Evolutionary conservation across 306 rosid species (phyloP).

Genomic region (Leucaena leucocephala): DNA sequence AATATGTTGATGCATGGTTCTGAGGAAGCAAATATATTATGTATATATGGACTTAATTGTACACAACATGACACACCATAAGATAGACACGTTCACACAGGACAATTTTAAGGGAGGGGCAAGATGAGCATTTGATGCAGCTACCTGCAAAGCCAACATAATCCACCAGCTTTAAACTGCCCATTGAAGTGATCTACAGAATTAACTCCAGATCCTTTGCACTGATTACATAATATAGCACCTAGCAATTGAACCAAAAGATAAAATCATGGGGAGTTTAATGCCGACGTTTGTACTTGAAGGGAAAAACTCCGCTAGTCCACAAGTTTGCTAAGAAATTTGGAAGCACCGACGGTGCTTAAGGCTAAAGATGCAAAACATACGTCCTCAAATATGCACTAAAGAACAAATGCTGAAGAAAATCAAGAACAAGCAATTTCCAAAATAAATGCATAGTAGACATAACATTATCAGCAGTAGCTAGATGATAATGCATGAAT

Average conservation of each 20-base stretch:
- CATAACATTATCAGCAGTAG: constrained; percentile 18
- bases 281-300: constrained; percentile 12
- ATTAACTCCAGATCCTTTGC: constrained; percentile 87
- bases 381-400: constrained; percentile 7
- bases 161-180: constrained; percentile 84
- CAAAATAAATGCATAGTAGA: not conserved
- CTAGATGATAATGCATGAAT: constrained; percentile 13
- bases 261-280: constrained; percentile 23
- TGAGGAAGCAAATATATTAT: not conserved
- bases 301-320: not conserved
- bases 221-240: constrained; percentile 67
- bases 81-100: constrained; percentile 1
- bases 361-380: constrained; percentile 15
- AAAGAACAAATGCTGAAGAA: not conserved
- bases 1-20: not conserved
- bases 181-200: constrained; percentile 93
- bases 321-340: constrained; percentile 20
- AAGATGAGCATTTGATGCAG: constrained; percentile 16
- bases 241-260: constrained; percentile 51
- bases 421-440: not conserved
- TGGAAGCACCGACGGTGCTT: not conserved
- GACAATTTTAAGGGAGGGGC: constrained; percentile 2
- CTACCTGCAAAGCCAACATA: constrained; percentile 99
- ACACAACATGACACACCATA: not conserved
- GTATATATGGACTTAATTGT: not conserved